These are phyloP conservation scores for Vigna angularis DNA, from an alignment of 306 rosid genomes.

Conservation along the genomic window DNA sequence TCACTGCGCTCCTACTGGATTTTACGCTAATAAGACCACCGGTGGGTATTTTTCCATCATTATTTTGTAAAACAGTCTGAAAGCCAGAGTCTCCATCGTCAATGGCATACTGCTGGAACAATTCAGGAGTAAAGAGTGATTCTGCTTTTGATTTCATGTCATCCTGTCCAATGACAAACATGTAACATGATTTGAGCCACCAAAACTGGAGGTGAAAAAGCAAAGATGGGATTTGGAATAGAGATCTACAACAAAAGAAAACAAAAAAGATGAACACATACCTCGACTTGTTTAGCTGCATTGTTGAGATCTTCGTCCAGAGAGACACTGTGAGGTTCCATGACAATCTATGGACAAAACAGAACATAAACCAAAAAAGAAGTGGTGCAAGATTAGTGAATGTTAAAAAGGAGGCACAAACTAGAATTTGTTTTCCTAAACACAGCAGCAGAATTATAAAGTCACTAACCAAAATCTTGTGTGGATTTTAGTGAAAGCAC, in stretches of 20 bases:
- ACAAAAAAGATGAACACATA: conserved; percentile 37
- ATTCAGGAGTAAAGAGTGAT: conserved; percentile 56
- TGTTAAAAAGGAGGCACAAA: neutral
- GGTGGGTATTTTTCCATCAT: conserved; percentile 56
- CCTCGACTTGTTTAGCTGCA: conserved; percentile 88
- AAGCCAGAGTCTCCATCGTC: conserved; percentile 59
- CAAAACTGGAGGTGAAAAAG: conserved; percentile 3
- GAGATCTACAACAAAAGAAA: neutral
- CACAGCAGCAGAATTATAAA: neutral
- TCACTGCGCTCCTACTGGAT: conserved; percentile 52
- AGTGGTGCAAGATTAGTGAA: conserved; percentile 26
- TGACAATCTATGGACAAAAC: conserved; percentile 55
- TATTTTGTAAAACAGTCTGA: conserved; percentile 56
- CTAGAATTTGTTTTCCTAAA: conserved; percentile 2
- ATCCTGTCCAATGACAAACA: conserved; percentile 52
- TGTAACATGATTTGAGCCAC: conserved; percentile 38
- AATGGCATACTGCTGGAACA: conserved; percentile 66
- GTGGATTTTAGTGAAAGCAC: conserved; percentile 22
- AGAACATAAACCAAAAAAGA: conserved; percentile 12
- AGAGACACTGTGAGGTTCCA: conserved; percentile 80
- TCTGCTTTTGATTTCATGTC: conserved; percentile 61
- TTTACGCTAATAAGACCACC: conserved; percentile 74
- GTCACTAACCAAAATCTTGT: conserved; percentile 28
- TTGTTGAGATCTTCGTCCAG: conserved; percentile 80
- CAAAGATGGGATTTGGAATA: neutral